Percentiles rank a stretch among this genome's conserved stretches.
Evolutionary conservation across 345 rosid species (phyloP).

Genomic region (Eucalyptus tenuipes): DNA sequence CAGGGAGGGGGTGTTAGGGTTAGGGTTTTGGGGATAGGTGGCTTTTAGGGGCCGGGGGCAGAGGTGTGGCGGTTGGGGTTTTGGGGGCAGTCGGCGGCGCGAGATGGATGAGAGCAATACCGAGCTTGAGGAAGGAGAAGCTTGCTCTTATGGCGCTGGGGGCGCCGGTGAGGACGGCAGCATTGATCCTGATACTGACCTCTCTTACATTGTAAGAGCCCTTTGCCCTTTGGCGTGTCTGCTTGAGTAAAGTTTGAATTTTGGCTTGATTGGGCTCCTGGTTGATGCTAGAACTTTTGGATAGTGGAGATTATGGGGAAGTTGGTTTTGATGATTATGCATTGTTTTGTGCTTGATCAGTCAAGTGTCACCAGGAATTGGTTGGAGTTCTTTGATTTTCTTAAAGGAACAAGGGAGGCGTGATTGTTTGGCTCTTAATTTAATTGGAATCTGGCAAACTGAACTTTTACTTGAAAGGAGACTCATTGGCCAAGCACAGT

Average conservation of each 20-base stretch:
- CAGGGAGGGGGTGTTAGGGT: conserved; percentile 26
- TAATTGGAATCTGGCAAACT: not conserved
- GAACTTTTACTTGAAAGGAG: not conserved
- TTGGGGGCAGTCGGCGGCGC: not conserved
- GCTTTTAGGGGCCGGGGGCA: not conserved
- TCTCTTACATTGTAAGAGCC: conserved; percentile 73
- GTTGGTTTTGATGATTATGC: not conserved
- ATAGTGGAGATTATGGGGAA: not conserved
- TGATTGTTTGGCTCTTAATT: not conserved
- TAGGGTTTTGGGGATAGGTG: conserved; percentile 1
- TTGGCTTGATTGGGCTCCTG: not conserved
- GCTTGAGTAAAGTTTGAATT: not conserved
- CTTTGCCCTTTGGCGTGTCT: not conserved
- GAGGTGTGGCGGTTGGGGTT: not conserved
- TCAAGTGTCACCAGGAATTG: not conserved
- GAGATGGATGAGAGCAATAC: conserved; percentile 35
- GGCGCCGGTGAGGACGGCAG: conserved; percentile 10
- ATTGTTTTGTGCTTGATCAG: not conserved
- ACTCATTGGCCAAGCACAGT: not conserved
- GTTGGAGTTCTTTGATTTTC: not conserved
- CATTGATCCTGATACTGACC: conserved; percentile 47
- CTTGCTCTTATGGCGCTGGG: conserved; percentile 12
- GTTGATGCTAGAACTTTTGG: not conserved
- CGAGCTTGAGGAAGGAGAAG: conserved; percentile 77
- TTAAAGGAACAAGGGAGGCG: not conserved